These are phyloP conservation scores for Aurifilum marmelostoma DNA, from an alignment of 2,329 filamentous ascomycete species.

Conservation along the genomic window DNA sequence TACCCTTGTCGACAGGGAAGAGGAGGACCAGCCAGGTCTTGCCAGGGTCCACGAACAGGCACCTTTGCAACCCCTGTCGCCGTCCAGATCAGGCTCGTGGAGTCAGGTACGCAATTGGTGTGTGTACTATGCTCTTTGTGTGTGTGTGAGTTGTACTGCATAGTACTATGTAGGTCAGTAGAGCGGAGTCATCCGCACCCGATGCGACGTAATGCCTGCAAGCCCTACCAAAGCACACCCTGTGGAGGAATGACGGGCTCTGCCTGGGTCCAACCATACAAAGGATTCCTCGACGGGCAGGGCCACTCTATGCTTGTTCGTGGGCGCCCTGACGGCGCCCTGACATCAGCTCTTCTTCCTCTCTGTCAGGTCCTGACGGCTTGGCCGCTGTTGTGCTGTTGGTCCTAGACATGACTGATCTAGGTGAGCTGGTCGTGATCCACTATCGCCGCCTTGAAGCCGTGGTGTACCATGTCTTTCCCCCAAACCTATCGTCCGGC, in stretches of 20 bases:
- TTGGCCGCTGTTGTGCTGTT: background rate
- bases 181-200: background rate
- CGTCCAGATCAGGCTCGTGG: background rate
- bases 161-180: background rate
- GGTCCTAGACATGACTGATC: background rate
- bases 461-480: background rate
- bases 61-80: background rate
- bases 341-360: background rate
- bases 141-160: background rate
- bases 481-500: background rate
- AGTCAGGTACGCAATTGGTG: slow-evolving; percentile 1
- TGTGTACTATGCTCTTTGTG: background rate
- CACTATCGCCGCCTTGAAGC: background rate
- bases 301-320: background rate
- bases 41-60: slow-evolving; percentile 1
- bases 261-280: background rate
- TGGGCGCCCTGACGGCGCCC: no score
- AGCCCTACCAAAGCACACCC: background rate
- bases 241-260: background rate
- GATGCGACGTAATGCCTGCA: background rate
- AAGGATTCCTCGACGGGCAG: background rate
- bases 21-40: slow-evolving; percentile 8
- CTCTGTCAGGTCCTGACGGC: background rate
- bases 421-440: background rate
- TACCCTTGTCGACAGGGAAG: slow-evolving; percentile 25